Evolutionary conservation across 371 early-diverging fungal species (phyloP), one percentile per base, ranked within the genome.

Genomic region (Coemansia sp.): DNA sequence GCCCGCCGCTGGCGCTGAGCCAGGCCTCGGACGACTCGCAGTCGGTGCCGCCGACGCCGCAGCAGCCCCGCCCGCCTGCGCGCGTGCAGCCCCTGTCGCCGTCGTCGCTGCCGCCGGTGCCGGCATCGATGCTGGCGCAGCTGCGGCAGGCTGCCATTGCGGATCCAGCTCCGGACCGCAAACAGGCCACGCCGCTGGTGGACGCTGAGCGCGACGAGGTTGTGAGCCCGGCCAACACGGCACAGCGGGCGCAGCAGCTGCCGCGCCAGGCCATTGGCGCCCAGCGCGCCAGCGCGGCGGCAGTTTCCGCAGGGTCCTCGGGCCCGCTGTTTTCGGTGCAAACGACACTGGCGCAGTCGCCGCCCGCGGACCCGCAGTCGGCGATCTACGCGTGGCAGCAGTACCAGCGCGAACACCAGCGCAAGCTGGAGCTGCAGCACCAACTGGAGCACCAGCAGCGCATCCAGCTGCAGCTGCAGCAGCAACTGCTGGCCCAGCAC

Each of bases 351-450:
- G 11, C 54, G 11, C 61, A 59, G 59, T 26, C n/a, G 31, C 56
- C 10, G 36, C n/a, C 34, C 36, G 31, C n/a, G 11, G 48, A 55
- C 42, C 49, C 33, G 39, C 40, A 47, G 5, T 48, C 61, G 2
- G 66, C 70, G 2, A 57, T 70, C 31, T 20, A 47, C 30, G 70
- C 62, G 33, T 70, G 70, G 70, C 70, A 70, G 51, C 70, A 70
- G 59, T 70, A 66, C 62, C 70, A 70, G 62, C 10, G 55, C 2
- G 66, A 70, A 59, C 35, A 61, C 42, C 70, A 70, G 55, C 66
- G 61, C 40, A 66, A 66, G 31, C 34, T 50, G 59, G 55, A 42
- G 5, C 33, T 66, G 55, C 70, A 61, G 59, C 61, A 66, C 59
- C 66, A 66, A 47, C 59, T 66, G 38, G 62, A 66, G 11, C 62